phyloP scores from a whole-genome alignment of 2,329 filamentous ascomycete genomes.

The Alternaria dauci region DNA sequence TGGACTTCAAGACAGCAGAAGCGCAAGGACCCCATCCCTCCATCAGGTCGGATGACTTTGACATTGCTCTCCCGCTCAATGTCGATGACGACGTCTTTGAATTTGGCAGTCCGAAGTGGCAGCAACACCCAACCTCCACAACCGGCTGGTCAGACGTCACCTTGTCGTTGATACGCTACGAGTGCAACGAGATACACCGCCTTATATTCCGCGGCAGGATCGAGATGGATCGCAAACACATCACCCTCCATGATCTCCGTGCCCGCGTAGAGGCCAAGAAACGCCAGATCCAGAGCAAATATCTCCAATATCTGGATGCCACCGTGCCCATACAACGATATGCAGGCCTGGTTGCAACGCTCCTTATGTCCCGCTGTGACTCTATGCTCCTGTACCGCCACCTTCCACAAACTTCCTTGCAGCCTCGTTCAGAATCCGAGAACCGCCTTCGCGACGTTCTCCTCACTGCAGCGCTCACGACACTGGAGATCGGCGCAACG shows the following conservation, averaged over 20 bases:
- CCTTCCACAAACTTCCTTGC: constrained; percentile 46
- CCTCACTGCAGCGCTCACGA: constrained; percentile 48
- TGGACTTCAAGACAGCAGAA: constrained; percentile 51
- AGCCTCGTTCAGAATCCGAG: constrained; percentile 47
- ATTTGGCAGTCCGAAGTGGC: constrained; percentile 46
- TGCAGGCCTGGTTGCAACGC: constrained; percentile 48
- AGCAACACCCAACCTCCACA: constrained; percentile 42
- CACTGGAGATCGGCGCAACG: constrained; percentile 51
- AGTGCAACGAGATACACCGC: constrained; percentile 51
- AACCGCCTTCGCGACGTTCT: constrained; percentile 49
- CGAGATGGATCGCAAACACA: constrained; percentile 50
- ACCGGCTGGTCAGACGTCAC: constrained; percentile 49
- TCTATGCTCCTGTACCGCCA: constrained; percentile 52
- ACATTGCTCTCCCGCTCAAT: constrained; percentile 48
- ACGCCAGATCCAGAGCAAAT: constrained; percentile 46
- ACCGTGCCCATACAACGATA: constrained; percentile 47
- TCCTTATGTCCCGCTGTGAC: constrained; percentile 51
- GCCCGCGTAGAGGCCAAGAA: constrained; percentile 47
- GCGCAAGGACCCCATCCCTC: constrained; percentile 50
- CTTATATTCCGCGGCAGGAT: constrained; percentile 50
- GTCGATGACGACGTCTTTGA: constrained; percentile 52
- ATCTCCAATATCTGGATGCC: constrained; percentile 46
- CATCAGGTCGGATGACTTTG: constrained; percentile 49
- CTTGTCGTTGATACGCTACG: constrained; percentile 47
- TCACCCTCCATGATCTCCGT: constrained; percentile 48